phyloP scores from a whole-genome alignment of 805 yeast species.

The Cyberlindnera veronae region DNA sequence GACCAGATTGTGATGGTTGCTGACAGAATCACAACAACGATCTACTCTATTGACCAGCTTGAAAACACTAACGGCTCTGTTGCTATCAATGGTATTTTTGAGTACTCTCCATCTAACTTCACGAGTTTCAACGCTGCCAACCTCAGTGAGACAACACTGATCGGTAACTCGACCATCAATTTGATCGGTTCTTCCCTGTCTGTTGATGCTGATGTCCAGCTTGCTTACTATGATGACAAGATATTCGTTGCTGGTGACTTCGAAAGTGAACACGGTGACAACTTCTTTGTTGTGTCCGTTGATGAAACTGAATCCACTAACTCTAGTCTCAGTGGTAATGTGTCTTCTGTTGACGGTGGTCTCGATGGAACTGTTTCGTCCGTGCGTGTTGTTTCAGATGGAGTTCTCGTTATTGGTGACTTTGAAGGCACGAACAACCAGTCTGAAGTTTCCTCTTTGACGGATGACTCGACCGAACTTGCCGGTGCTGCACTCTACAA shows the following conservation, averaged over 20 bases:
- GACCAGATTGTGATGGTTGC: conserved; percentile 58
- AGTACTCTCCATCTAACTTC: conserved; percentile 72
- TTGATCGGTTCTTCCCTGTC: conserved; percentile 33
- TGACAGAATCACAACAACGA: conserved; percentile 53
- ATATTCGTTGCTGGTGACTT: conserved; percentile 51
- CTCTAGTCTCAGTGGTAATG: conserved; percentile 19
- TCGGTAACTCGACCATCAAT: conserved; percentile 47
- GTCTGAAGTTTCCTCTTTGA: conserved; percentile 28
- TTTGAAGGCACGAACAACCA: conserved; percentile 37
- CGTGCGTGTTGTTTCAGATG: conserved; percentile 30
- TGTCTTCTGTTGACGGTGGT: conserved; percentile 33
- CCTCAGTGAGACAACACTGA: conserved; percentile 21
- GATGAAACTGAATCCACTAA: conserved; percentile 14
- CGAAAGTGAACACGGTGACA: conserved; percentile 34
- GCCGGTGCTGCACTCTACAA: conserved; percentile 35
- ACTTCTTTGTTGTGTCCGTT: conserved; percentile 34
- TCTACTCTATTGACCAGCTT: conserved; percentile 43
- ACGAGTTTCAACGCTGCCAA: conserved; percentile 33
- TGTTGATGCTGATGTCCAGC: conserved; percentile 37
- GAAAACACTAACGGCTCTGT: conserved; percentile 33
- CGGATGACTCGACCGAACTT: conserved; percentile 30
- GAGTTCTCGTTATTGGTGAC: conserved; percentile 45
- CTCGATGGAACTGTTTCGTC: conserved; percentile 37
- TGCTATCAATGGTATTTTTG: conserved; percentile 73
- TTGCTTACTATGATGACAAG: conserved; percentile 30